Evolutionary conservation across 169 alveolate species (phyloP).

Genomic region (Cardiosporidium cionae): DNA sequence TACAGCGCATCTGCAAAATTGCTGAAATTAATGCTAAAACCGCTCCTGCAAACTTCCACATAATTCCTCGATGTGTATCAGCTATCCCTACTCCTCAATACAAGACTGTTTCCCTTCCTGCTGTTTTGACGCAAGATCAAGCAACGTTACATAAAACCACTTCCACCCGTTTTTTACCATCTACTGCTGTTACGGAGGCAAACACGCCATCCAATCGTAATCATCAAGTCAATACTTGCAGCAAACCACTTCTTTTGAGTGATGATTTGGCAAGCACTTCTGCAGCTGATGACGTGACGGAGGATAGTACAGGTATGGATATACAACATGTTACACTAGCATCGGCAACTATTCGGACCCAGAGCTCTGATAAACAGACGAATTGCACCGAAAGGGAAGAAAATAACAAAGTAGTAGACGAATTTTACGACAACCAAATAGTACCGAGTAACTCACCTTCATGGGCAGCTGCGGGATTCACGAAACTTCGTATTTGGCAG

Average conservation of each 20-base stretch:
- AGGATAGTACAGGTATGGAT: neutral
- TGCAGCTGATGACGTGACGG: neutral
- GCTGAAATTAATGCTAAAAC: no score
- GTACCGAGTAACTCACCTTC: neutral
- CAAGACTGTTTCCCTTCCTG: neutral
- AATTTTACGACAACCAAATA: neutral
- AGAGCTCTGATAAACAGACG: neutral
- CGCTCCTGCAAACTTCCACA: no score
- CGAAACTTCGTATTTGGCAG: slow-evolving; percentile 19
- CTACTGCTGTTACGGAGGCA: neutral
- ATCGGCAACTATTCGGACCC: neutral
- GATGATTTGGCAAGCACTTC: no score
- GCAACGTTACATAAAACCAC: no score
- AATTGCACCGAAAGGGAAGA: neutral
- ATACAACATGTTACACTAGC: neutral
- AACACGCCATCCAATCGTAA: no score
- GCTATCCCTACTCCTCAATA: neutral
- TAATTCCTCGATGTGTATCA: neutral
- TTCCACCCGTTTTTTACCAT: no score
- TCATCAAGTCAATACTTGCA: no score
- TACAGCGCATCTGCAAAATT: neutral
- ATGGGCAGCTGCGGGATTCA: neutral
- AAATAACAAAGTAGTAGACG: neutral
- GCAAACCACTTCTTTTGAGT: no score
- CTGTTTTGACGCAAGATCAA: neutral